phyloP scores from a whole-genome alignment of 306 rosid species.

The Citrullus mucosospermus region DNA sequence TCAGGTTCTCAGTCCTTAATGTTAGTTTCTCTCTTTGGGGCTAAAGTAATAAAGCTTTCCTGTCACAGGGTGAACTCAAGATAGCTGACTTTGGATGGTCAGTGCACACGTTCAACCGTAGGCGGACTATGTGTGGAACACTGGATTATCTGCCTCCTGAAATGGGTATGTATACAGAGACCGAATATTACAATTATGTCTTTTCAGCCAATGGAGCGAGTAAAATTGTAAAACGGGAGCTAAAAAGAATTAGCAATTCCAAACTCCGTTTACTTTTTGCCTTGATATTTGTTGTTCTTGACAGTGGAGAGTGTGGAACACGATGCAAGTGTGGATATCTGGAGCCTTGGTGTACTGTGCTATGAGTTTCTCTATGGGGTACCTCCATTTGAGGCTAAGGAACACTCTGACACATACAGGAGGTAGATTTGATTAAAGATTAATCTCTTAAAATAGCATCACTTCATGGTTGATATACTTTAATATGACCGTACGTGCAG shows the following conservation, averaged over 20 bases:
- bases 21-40: constrained; percentile 4
- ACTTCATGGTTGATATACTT: background rate
- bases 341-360: constrained; percentile 97
- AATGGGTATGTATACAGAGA: constrained; percentile 51
- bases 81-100: constrained; percentile 99
- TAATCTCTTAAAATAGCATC: background rate
- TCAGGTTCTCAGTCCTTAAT: constrained; percentile 3
- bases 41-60: constrained; percentile 8
- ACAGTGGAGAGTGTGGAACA: constrained; percentile 98
- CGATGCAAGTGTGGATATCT: constrained; percentile 94
- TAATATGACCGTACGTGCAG: constrained; percentile 23
- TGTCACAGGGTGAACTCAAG: constrained; percentile 80
- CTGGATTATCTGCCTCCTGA: constrained; percentile 98
- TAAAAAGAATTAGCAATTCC: background rate
- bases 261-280: background rate
- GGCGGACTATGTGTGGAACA: constrained; percentile 98
- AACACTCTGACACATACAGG: constrained; percentile 94
- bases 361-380: constrained; percentile 94
- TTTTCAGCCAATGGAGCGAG: background rate
- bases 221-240: background rate
- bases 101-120: constrained; percentile 95
- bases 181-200: background rate
- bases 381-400: constrained; percentile 97
- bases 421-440: constrained; percentile 30
- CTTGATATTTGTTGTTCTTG: background rate